Conservation (phyloP, 148 eudicot genomes). For the Heliamphora exappendiculata region DNA sequence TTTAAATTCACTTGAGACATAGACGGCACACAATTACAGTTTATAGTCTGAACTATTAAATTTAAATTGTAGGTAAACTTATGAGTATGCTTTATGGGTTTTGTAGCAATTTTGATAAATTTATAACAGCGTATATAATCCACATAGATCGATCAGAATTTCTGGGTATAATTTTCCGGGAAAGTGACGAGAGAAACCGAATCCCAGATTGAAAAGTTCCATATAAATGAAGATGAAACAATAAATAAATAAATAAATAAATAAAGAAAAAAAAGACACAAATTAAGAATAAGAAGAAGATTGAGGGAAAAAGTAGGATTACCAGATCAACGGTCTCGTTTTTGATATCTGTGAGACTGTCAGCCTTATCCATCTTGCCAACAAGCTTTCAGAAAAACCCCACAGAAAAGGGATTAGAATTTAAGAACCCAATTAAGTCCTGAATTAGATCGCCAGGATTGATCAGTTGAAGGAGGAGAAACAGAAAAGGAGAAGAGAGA, state of each 20-base stretch:
- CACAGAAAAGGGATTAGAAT: too few species aligned
- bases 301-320: constrained; percentile 3
- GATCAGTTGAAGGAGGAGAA: neutral
- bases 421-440: too few species aligned
- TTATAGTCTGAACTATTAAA: too few species aligned
- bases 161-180: neutral
- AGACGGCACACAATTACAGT: too few species aligned
- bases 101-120: too few species aligned
- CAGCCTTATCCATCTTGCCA: constrained; percentile 32
- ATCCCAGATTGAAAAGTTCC: neutral
- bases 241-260: neutral
- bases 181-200: neutral
- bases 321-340: constrained; percentile 97
- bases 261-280: neutral
- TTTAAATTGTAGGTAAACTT: too few species aligned
- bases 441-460: too few species aligned
- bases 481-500: neutral
- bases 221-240: too few species aligned
- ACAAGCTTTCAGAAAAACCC: neutral
- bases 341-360: constrained; percentile 62
- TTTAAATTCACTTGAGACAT: too few species aligned
- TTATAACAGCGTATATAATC: too few species aligned
- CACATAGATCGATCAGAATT: constrained; percentile 9
- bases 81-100: too few species aligned
- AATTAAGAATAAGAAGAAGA: neutral